Evolutionary conservation across 2,329 filamentous ascomycete genomes (phyloP), one percentile per base, ranked within the genome.

Genomic region (Verticillium tricorpus): DNA sequence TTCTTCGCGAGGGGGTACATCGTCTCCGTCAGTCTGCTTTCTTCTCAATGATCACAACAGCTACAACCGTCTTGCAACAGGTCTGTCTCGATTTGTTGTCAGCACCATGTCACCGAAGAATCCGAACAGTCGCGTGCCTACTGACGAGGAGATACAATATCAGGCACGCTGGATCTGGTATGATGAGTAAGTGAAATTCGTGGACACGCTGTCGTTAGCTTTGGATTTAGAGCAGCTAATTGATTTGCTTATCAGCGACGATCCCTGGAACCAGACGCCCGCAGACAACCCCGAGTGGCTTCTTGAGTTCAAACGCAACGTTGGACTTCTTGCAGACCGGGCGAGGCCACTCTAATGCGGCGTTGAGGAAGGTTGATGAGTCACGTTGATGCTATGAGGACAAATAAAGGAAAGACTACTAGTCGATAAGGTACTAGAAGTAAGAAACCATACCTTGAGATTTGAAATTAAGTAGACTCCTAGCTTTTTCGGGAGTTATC

Each of bases 131-230:
- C 69, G 70, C 2, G 59, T 73, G 0, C 74, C 74, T 0, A 76
- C 72, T 0, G 74, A 78, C 19, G 70, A 71, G 5, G 74, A 77
- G 37, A 61, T 78, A 0, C 66, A 74, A 22, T 64, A 67, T 7
- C 71, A 76, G 61, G 75, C 74, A 1, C 67, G 71, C 1, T 70
- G 69, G 60, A 74, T 77, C 31, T 60, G 71, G 35, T 69, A 67
- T 5, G 71, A 72, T 22, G 69, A 70, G 70, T 71, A 31, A 67
- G 70, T 63, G 1, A 1, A 8, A 2, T 4, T 28, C 22, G 28
- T 17, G 25, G 11, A 28, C 9, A 50, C 14, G 15, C 7, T 15
- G 2, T 31, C 39, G 37, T 4, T 17, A 19, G 8, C 22, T 28
- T 31, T 4, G 11, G 1, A 4, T n/a, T 2, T 5, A 28, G 28